Evolutionary conservation across 192 early-diverging fungal genomes (phyloP).

Genomic region (Anaeromyces robustus): DNA sequence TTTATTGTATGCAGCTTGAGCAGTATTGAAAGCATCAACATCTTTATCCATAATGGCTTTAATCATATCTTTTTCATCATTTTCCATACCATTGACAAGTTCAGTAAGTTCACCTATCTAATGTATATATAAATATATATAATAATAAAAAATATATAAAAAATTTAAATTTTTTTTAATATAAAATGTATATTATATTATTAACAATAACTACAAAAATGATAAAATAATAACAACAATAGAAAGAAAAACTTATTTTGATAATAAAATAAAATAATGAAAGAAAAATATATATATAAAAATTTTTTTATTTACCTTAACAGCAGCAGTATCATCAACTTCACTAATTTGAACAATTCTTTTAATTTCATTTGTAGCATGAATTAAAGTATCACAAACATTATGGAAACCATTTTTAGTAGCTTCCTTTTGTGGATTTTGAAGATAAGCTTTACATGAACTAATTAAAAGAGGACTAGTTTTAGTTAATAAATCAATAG

Average conservation of each 20-base stretch:
- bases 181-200: no score
- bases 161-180: no score
- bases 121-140: no score
- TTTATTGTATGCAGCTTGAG: not conserved
- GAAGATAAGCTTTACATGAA: not conserved
- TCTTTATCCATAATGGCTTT: not conserved
- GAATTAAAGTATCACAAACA: not conserved
- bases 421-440: not conserved
- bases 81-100: not conserved
- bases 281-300: no score
- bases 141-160: no score
- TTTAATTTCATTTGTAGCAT: not conserved
- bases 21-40: not conserved
- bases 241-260: no score
- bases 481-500: not conserved
- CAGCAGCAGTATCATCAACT: not conserved
- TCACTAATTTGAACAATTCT: not conserved
- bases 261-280: no score
- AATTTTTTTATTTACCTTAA: not conserved
- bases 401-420: not conserved
- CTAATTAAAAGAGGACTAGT: not conserved
- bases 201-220: no score
- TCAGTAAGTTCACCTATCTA: not conserved
- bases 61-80: not conserved
- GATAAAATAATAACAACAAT: no score